Base-by-base conservation (phyloP, 140 eudicot genomes). In the Cichorium intybus region DNA sequence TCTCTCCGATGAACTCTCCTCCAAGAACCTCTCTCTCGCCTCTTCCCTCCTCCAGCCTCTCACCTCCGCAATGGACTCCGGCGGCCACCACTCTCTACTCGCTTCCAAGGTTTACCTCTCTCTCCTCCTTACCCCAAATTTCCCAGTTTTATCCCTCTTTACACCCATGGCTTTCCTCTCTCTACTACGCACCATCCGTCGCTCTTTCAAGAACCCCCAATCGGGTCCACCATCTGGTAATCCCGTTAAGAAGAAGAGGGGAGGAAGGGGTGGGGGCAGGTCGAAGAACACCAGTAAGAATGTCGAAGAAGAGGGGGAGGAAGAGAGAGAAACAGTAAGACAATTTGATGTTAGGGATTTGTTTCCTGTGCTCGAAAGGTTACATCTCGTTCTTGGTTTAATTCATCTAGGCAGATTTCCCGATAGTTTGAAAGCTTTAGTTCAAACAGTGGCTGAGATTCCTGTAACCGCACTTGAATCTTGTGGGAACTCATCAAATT, bases 341-440 rank as follows among this genome's bases (percentile, higher is more conserved):
- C 50, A 71, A 23, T 82, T 81, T 57, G 91, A 94, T 75, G 78
- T 86, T 20, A 84, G 84, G 59, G 75, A 62, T 61, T 71, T 89
- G 85, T 82, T 94, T 55, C 35, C 55, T 31, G 83, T 86, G 71
- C 75, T 94, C 24, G 95, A 94, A 9, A 86, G 80, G 76, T 56
- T 94, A 63, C 79, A 77, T 61, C 77, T 77, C 77, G 95, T 86
- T 20, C 27, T 94, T 45, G 71, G 77, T 33, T 80, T 89, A 77
- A 85, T 94, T 60, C 97, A 89, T 79, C 64, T 94, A 75, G 95
- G 79, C 50, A 80, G 97, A 66, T 94, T 94, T 82, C 87, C 94
- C 10, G 99, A 94, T 66, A 67, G 95, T 79, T 76, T 89, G 75
- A 94, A 78, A 78, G 76, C 85, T 34, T 76, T 89, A 60, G 88